These are phyloP conservation scores for Cylindrotheca fusiformis DNA, from an alignment of 108 stramenopile species.

Conservation along the genomic window DNA sequence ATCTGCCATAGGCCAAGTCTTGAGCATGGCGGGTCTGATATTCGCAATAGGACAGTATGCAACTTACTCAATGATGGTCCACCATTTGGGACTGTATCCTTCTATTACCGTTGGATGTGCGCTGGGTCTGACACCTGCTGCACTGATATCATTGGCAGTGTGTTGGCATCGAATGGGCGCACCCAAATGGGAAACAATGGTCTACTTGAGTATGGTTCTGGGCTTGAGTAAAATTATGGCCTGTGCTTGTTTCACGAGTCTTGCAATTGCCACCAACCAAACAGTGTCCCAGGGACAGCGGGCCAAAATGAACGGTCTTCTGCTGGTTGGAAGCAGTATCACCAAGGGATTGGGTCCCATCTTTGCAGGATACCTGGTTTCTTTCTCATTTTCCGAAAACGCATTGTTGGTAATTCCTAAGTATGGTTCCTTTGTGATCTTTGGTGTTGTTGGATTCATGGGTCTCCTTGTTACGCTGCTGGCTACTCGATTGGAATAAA, in stretches of 20 bases:
- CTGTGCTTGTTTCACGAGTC: constrained; percentile 42
- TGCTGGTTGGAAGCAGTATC: constrained; percentile 51
- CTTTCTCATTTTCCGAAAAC: constrained; percentile 3
- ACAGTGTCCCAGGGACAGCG: constrained; percentile 55
- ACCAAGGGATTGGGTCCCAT: constrained; percentile 57
- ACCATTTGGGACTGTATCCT: background rate
- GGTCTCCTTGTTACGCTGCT: background rate
- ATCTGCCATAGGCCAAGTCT: constrained; percentile 56
- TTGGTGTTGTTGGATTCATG: background rate
- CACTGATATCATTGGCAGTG: background rate
- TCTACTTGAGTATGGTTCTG: background rate
- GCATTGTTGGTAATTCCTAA: background rate
- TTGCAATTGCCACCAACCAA: constrained; percentile 55
- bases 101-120: background rate
- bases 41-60: constrained; percentile 53
- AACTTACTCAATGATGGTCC: background rate
- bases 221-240: constrained; percentile 18
- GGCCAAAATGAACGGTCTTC: constrained; percentile 70
- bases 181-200: background rate
- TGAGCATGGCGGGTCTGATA: constrained; percentile 48
- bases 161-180: background rate
- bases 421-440: background rate
- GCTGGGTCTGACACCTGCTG: background rate
- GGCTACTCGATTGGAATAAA: background rate
- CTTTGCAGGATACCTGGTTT: constrained; percentile 41